These are phyloP conservation scores for Talaromyces sp. DNA, from an alignment of 2,329 filamentous ascomycete species.

Conservation along the genomic window DNA sequence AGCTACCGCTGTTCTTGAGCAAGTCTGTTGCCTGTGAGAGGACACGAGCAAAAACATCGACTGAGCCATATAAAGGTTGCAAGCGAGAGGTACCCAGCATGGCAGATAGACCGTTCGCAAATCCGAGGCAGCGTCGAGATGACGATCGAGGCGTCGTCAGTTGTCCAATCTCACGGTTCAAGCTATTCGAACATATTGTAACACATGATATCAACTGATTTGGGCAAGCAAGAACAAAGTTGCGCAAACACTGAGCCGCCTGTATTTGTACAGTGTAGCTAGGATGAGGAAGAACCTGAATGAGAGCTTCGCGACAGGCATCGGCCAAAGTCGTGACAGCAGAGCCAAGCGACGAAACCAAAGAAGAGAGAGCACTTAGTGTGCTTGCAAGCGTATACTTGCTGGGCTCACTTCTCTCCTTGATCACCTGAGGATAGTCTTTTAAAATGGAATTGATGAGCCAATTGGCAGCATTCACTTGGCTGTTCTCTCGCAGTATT, in stretches of 20 bases:
- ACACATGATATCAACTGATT: constrained; percentile 87
- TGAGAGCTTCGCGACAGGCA: constrained; percentile 74
- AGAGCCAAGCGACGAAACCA: constrained; percentile 77
- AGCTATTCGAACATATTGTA: constrained; percentile 93
- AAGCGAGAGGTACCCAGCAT: constrained; percentile 84
- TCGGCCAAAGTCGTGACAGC: constrained; percentile 78
- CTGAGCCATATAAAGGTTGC: constrained; percentile 87
- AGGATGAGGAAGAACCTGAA: constrained; percentile 88
- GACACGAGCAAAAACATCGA: constrained; percentile 90
- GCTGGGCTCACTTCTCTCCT: constrained; percentile 80
- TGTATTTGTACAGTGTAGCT: constrained; percentile 96
- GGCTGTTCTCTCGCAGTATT: constrained; percentile 84
- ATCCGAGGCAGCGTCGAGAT: constrained; percentile 78
- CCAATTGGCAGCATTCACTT: constrained; percentile 73
- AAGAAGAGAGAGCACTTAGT: constrained; percentile 71
- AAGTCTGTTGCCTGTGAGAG: constrained; percentile 87
- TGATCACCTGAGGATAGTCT: constrained; percentile 85
- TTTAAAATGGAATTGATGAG: constrained; percentile 86
- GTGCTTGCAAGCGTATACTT: constrained; percentile 80
- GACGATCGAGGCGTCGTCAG: constrained; percentile 72
- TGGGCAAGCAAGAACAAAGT: constrained; percentile 84
- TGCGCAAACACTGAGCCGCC: constrained; percentile 78
- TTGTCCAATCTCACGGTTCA: constrained; percentile 78
- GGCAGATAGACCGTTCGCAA: constrained; percentile 85
- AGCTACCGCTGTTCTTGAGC: constrained; percentile 86